Percentiles rank a stretch among this genome's conserved stretches.
phyloP scores from a whole-genome alignment of 495 filamentous ascomycete species.

The Hypomontagnella submonticulosa region DNA sequence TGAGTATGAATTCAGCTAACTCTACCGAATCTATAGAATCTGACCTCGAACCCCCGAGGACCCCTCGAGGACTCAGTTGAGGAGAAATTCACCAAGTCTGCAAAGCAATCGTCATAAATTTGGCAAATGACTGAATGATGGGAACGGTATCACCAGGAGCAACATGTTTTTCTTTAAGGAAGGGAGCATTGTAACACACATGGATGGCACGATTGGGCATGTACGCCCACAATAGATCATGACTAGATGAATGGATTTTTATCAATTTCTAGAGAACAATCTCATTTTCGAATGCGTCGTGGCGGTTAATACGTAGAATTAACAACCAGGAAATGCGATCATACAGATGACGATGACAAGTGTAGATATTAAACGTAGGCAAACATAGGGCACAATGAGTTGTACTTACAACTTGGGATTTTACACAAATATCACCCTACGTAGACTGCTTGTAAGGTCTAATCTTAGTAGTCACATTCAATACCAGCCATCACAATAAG shows the following conservation, averaged over 20 bases:
- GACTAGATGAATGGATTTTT: constrained; percentile 16
- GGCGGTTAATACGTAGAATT: too few relatives aligned
- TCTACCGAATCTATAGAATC: constrained; percentile 46
- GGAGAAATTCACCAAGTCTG: constrained; percentile 67
- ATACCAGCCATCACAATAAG: too few relatives aligned
- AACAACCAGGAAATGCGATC: too few relatives aligned
- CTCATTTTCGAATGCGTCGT: too few relatives aligned
- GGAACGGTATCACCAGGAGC: not conserved
- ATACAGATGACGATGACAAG: too few relatives aligned
- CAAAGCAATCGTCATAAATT: constrained; percentile 20
- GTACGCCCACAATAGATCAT: constrained; percentile 1
- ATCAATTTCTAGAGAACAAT: too few relatives aligned
- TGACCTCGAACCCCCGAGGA: constrained; percentile 75
- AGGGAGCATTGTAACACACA: not conserved
- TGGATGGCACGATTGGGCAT: constrained; percentile 1
- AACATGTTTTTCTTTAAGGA: not conserved
- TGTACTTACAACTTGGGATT: too few relatives aligned
- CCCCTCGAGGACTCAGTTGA: constrained; percentile 74
- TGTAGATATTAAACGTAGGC: too few relatives aligned
- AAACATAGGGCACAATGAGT: too few relatives aligned
- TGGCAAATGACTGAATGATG: not conserved
- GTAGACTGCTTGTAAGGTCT: too few relatives aligned
- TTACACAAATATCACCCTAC: not conserved
- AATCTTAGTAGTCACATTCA: too few relatives aligned
- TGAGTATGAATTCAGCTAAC: not conserved